Evolutionary conservation across 1,284 basidiomycete genomes (phyloP).

Genomic region (Schizophyllum commune): DNA sequence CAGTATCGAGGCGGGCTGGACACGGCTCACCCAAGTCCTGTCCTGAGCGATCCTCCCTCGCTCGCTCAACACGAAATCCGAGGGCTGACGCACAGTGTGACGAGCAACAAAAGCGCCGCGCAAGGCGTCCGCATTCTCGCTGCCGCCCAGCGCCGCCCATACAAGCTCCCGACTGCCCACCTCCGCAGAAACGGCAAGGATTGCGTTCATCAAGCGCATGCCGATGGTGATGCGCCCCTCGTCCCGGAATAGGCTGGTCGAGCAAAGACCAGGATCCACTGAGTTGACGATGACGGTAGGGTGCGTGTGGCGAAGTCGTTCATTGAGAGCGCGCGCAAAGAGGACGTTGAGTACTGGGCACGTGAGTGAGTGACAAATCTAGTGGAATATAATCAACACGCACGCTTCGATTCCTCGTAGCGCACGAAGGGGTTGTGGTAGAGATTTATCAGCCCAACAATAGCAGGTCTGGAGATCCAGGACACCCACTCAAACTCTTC

Average conservation of each 20-base stretch:
- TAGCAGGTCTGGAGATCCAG: background rate
- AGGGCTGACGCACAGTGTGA: slow-evolving; percentile 10
- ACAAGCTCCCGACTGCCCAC: slow-evolving; percentile 31
- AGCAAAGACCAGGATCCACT: slow-evolving; percentile 28
- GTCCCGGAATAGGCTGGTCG: slow-evolving; percentile 16
- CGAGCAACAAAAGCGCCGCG: slow-evolving; percentile 13
- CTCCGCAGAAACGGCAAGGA: slow-evolving; percentile 22
- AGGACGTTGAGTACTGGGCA: slow-evolving; percentile 20
- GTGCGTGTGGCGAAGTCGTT: slow-evolving; percentile 19
- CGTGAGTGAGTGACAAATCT: background rate
- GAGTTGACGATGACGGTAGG: slow-evolving; percentile 26
- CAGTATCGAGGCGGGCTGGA: too few relatives aligned
- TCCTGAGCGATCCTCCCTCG: slow-evolving; percentile 10
- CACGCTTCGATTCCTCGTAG: slow-evolving; percentile 28
- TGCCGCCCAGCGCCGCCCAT: slow-evolving; percentile 29
- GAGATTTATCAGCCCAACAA: background rate
- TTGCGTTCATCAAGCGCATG: slow-evolving; percentile 6
- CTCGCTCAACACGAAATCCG: slow-evolving; percentile 12
- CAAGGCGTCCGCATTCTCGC: slow-evolving; percentile 12
- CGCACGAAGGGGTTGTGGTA: slow-evolving; percentile 8
- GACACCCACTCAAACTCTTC: slow-evolving; percentile 17
- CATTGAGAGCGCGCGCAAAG: slow-evolving; percentile 25
- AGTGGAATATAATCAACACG: slow-evolving; percentile 1
- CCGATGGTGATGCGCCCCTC: background rate
- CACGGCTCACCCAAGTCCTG: slow-evolving; percentile 11